Evolutionary conservation across 805 yeast species (phyloP).

Genomic region (Teunomyces lycoperdinae): DNA sequence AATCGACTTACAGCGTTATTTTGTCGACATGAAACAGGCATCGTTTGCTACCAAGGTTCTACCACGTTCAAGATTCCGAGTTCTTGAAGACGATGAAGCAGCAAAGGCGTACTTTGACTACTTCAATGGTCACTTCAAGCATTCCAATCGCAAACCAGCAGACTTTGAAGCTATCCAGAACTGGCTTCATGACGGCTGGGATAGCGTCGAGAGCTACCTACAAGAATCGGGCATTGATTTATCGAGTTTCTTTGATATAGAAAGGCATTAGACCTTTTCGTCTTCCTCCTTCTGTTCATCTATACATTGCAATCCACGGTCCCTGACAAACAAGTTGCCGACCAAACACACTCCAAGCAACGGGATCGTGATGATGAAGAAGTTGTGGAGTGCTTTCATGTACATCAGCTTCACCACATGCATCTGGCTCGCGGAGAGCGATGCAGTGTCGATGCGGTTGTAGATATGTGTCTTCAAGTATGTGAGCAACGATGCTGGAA

Average conservation of each 20-base stretch:
- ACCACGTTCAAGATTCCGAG: not conserved
- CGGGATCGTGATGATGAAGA: slow-evolving; percentile 35
- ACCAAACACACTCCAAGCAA: slow-evolving; percentile 32
- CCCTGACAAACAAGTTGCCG: slow-evolving; percentile 28
- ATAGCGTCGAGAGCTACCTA: slow-evolving; percentile 1
- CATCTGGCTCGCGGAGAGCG: slow-evolving; percentile 18
- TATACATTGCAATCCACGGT: slow-evolving; percentile 35
- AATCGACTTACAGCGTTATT: not conserved
- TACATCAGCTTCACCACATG: slow-evolving; percentile 26
- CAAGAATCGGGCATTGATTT: slow-evolving; percentile 5
- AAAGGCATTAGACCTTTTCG: not conserved
- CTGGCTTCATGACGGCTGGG: slow-evolving; percentile 3
- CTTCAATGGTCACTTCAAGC: slow-evolving; percentile 4
- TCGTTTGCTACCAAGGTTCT: not conserved
- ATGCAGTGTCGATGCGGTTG: slow-evolving; percentile 20
- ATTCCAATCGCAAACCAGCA: not conserved
- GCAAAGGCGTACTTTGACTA: slow-evolving; percentile 9
- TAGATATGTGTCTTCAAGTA: slow-evolving; percentile 26
- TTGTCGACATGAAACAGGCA: not conserved
- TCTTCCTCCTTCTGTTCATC: slow-evolving; percentile 22
- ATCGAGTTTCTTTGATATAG: not conserved
- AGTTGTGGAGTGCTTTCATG: slow-evolving; percentile 29
- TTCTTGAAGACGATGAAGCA: not conserved
- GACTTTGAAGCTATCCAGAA: slow-evolving; percentile 1
- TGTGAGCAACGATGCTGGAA: slow-evolving; percentile 9